A percentile compares a stretch with the other conserved stretches of the same genome.
These are phyloP conservation scores for Gaeumannomyces sp. DNA, from an alignment of 2,329 filamentous ascomycete species.

Conservation along the genomic window DNA sequence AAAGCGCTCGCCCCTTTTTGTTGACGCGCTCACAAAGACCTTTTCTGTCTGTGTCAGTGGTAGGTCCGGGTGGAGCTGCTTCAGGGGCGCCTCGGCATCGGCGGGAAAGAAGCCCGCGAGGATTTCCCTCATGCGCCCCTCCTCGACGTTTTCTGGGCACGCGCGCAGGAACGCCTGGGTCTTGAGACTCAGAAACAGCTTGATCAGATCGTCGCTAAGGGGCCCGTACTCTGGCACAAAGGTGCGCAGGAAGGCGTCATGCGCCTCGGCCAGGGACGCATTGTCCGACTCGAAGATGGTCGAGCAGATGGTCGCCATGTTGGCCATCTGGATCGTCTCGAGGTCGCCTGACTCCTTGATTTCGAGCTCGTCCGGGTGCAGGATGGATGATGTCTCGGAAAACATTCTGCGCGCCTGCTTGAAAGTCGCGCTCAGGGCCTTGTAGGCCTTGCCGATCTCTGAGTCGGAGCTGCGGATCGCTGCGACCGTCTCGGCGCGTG, in stretches of 20 bases:
- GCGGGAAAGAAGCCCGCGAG: slow-evolving; percentile 50
- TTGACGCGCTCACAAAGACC: slow-evolving; percentile 33
- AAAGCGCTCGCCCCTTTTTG: slow-evolving; percentile 43
- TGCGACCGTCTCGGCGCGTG: slow-evolving; percentile 22
- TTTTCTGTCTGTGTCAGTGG: slow-evolving; percentile 16
- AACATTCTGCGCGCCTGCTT: slow-evolving; percentile 27
- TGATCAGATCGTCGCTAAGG: slow-evolving; percentile 34
- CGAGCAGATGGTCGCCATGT: slow-evolving; percentile 40
- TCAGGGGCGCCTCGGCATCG: slow-evolving; percentile 46
- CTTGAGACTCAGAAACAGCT: slow-evolving; percentile 41
- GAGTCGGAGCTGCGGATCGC: slow-evolving; percentile 24
- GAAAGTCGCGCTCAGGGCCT: slow-evolving; percentile 27
- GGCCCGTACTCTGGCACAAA: slow-evolving; percentile 33
- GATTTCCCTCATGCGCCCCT: slow-evolving; percentile 43
- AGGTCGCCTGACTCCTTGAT: slow-evolving; percentile 31
- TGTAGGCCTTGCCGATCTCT: slow-evolving; percentile 29
- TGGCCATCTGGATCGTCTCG: slow-evolving; percentile 39
- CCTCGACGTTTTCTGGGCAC: slow-evolving; percentile 43
- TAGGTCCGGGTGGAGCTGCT: slow-evolving; percentile 28
- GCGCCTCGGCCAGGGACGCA: slow-evolving; percentile 33
- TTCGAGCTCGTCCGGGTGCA: slow-evolving; percentile 31
- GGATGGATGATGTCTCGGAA: slow-evolving; percentile 24
- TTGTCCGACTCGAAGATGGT: slow-evolving; percentile 33
- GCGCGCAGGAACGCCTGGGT: slow-evolving; percentile 47
- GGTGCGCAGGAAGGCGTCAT: slow-evolving; percentile 39